Percentiles rank a stretch among this genome's conserved stretches.
phyloP scores from a whole-genome alignment of 2,329 filamentous ascomycete species.

The Penicillium concentricum region DNA sequence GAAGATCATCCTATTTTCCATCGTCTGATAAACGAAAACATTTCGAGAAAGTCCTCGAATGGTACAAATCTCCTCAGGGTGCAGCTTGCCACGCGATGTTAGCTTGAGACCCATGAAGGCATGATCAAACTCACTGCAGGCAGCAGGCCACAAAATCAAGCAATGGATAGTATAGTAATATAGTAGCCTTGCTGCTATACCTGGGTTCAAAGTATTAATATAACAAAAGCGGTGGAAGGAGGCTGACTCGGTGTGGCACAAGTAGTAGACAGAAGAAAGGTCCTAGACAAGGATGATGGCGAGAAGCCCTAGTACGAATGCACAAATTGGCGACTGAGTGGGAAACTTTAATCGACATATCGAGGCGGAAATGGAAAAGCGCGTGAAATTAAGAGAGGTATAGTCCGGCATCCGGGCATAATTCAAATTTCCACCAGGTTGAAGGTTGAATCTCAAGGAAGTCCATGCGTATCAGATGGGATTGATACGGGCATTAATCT shows the following conservation, averaged over 20 bases:
- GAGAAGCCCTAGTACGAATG: not conserved
- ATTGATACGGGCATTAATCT: not conserved
- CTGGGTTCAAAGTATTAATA: not conserved
- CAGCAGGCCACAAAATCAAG: not conserved
- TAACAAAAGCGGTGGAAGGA: not conserved
- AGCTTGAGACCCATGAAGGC: no score
- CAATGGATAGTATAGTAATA: not conserved
- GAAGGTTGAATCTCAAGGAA: not conserved
- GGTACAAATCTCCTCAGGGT: no score
- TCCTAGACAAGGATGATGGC: not conserved
- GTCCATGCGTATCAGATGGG: not conserved
- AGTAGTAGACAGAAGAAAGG: not conserved
- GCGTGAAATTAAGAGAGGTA: not conserved
- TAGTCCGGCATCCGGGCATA: not conserved
- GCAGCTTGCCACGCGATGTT: no score
- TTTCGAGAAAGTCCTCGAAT: no score
- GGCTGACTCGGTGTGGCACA: not conserved
- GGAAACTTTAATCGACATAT: not conserved
- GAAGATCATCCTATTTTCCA: no score
- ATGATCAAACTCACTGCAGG: no score
- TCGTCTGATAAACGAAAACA: no score
- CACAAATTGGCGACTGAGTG: not conserved
- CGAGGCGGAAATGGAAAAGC: not conserved
- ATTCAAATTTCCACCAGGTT: not conserved
- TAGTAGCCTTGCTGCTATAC: not conserved